Evolutionary conservation across 169 alveolate species (phyloP).

Genomic region (Plasmodium gallinaceum): DNA sequence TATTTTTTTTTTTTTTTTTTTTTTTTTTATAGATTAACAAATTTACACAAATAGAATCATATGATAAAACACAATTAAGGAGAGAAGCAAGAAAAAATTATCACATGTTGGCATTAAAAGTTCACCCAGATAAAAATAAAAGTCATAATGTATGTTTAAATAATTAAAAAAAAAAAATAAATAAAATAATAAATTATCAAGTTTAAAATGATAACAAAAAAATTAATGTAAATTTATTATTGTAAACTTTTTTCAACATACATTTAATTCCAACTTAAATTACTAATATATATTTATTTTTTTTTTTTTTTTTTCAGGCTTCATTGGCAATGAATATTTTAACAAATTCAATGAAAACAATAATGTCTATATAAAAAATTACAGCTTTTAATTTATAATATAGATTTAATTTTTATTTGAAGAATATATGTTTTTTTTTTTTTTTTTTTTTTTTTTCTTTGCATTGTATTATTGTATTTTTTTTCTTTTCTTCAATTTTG

Average conservation of each 20-base stretch:
- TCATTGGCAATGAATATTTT: slow-evolving; percentile 53
- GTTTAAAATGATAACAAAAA: too few relatives aligned
- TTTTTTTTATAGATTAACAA: slow-evolving; percentile 14
- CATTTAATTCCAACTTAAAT: too few relatives aligned
- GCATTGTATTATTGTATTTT: too few relatives aligned
- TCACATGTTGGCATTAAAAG: slow-evolving; percentile 33
- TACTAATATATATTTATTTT: not conserved
- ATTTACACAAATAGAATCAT: slow-evolving; percentile 5
- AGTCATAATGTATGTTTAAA: slow-evolving; percentile 33
- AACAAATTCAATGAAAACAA: slow-evolving; percentile 35
- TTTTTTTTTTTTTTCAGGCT: slow-evolving; percentile 18
- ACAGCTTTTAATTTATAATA: not conserved
- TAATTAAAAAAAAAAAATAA: too few relatives aligned
- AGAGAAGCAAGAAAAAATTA: slow-evolving; percentile 33
- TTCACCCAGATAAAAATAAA: slow-evolving; percentile 63
- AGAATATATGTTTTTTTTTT: too few relatives aligned
- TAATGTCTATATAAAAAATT: slow-evolving; percentile 13
- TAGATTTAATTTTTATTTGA: too few relatives aligned
- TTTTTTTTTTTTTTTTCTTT: too few relatives aligned
- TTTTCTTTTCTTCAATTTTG: too few relatives aligned
- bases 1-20: slow-evolving; percentile 5
- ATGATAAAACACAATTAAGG: slow-evolving; percentile 25
- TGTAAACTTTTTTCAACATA: too few relatives aligned
- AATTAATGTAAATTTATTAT: too few relatives aligned
- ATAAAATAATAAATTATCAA: too few relatives aligned